A percentile compares a stretch with the other conserved stretches of the same genome.
These are phyloP conservation scores for Fusarium equiseti DNA, from an alignment of 2,329 filamentous ascomycete species.

Conservation along the genomic window DNA sequence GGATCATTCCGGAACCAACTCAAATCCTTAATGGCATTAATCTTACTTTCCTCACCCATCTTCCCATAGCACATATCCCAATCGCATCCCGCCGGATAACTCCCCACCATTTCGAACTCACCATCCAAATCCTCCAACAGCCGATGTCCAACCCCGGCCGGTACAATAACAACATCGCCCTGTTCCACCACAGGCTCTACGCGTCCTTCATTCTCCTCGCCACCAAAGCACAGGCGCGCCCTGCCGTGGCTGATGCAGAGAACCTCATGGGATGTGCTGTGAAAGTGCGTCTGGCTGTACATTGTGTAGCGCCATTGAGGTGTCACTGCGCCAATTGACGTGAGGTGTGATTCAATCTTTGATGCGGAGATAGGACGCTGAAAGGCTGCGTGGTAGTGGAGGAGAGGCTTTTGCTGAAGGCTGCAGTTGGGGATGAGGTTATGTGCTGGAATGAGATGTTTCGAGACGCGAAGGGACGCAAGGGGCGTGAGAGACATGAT, in stretches of 20 bases:
- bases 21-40: constrained; percentile 16
- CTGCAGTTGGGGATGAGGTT: constrained; percentile 72
- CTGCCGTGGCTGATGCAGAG: constrained; percentile 69
- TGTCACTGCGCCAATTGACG: constrained; percentile 63
- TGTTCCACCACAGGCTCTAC: constrained; percentile 67
- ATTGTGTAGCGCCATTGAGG: constrained; percentile 79
- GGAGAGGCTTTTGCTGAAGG: constrained; percentile 70
- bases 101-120: constrained; percentile 75
- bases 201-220: constrained; percentile 68
- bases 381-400: constrained; percentile 75
- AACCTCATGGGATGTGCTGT: constrained; percentile 75
- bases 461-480: constrained; percentile 66
- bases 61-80: constrained; percentile 82
- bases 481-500: constrained; percentile 47
- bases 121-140: constrained; percentile 67
- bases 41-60: constrained; percentile 54
- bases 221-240: constrained; percentile 74
- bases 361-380: constrained; percentile 56
- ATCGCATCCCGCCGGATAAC: constrained; percentile 67
- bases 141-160: constrained; percentile 74
- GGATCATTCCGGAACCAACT: constrained; percentile 38
- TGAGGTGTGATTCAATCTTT: constrained; percentile 68
- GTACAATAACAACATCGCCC: constrained; percentile 74
- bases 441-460: constrained; percentile 69
- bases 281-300: constrained; percentile 75